Evolutionary conservation across 305 asterid genomes (phyloP).

Genomic region (Fraxinus dipetala): DNA sequence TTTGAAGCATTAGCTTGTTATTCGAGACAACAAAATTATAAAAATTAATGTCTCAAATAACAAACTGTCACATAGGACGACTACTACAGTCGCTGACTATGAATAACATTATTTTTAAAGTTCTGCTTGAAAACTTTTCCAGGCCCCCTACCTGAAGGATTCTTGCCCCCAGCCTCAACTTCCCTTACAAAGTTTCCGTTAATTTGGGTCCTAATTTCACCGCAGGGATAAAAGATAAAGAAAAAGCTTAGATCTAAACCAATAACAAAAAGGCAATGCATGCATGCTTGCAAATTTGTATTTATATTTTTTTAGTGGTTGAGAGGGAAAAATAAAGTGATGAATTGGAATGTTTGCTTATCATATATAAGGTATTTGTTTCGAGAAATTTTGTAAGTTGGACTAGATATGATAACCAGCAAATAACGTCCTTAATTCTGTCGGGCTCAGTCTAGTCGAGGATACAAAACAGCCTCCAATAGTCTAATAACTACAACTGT

Average conservation of each 20-base stretch:
- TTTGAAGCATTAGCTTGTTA: no score
- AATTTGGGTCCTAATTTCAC: conserved; percentile 51
- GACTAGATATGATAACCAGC: background rate
- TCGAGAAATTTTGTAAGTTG: background rate
- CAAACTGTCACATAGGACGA: no score
- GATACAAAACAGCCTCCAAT: background rate
- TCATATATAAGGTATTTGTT: background rate
- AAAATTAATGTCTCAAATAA: no score
- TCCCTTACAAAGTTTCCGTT: conserved; percentile 47
- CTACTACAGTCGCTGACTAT: no score
- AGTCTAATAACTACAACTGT: background rate
- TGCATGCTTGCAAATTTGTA: background rate
- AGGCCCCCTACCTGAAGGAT: conserved; percentile 51
- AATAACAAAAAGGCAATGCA: background rate
- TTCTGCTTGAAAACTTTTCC: conserved; percentile 45
- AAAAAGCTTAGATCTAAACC: background rate
- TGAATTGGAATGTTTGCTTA: background rate
- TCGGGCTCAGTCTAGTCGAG: background rate
- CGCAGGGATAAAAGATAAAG: conserved; percentile 26
- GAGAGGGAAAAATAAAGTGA: background rate
- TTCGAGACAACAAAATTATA: no score
- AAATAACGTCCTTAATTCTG: background rate
- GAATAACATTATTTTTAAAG: no score
- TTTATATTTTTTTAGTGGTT: background rate
- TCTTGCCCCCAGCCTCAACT: conserved; percentile 48